These are phyloP conservation scores for Marasmius oreades DNA, from an alignment of 1,284 basidiomycete species.

Conservation along the genomic window DNA sequence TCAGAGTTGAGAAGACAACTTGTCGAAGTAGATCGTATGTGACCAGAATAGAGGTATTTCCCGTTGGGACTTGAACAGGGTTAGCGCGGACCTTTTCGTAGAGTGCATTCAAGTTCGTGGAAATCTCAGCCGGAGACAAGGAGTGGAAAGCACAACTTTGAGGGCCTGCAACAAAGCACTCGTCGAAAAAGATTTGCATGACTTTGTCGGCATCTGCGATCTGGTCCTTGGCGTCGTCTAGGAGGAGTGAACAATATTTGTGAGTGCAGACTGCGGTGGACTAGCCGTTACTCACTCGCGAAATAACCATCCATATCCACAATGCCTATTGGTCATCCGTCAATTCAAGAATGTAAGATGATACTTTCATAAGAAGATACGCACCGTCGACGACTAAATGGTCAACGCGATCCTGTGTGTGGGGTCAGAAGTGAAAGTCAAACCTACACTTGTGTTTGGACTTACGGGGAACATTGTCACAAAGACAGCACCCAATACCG, in stretches of 20 bases:
- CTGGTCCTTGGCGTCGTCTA: slow-evolving; percentile 23
- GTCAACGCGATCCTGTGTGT: slow-evolving; percentile 35
- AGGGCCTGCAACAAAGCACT: neutral
- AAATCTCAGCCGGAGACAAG: neutral
- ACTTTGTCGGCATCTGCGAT: slow-evolving; percentile 23
- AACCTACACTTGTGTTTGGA: neutral
- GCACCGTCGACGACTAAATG: slow-evolving; percentile 33
- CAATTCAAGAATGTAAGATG: neutral
- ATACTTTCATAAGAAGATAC: neutral
- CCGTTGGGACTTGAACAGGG: neutral
- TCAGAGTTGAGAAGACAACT: neutral
- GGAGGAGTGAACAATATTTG: neutral
- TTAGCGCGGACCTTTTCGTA: neutral
- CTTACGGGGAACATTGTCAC: slow-evolving; percentile 45
- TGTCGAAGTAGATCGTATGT: neutral
- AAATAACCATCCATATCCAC: slow-evolving; percentile 34
- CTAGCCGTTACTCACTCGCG: slow-evolving; percentile 15
- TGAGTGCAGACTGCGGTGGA: neutral
- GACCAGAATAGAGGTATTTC: neutral
- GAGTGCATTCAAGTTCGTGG: neutral
- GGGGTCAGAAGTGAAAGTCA: neutral
- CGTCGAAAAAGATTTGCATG: neutral
- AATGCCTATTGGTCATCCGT: slow-evolving; percentile 20
- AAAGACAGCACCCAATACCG: slow-evolving; percentile 42
- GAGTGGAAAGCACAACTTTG: neutral